These are phyloP conservation scores for Paracamarosporium sp. DNA, from an alignment of 2,329 filamentous ascomycete species.

Conservation along the genomic window DNA sequence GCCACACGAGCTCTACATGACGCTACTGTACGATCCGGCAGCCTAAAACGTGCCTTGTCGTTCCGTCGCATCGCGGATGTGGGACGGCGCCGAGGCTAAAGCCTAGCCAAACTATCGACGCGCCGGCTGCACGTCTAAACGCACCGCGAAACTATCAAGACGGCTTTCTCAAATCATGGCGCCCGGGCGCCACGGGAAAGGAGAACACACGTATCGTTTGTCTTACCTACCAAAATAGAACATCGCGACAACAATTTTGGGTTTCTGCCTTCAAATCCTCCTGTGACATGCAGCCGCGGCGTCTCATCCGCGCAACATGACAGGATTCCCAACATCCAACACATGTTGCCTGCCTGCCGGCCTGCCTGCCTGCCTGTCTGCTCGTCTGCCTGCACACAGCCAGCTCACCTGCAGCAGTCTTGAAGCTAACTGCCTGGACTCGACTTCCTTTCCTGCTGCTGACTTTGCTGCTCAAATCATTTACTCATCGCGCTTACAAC, in stretches of 20 bases:
- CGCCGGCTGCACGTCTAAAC: constrained; percentile 21
- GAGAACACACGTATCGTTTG: neutral
- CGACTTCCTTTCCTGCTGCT: neutral
- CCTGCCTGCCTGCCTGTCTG: too few relatives aligned
- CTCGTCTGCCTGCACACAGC: neutral
- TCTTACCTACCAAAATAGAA: constrained; percentile 4
- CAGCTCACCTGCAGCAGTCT: neutral
- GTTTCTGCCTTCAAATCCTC: neutral
- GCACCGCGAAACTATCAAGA: neutral
- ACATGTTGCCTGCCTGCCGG: neutral
- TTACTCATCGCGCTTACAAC: neutral
- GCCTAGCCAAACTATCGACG: constrained; percentile 23
- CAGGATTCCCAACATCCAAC: neutral
- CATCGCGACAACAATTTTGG: too few relatives aligned
- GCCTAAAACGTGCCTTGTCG: constrained; percentile 21
- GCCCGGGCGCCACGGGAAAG: neutral
- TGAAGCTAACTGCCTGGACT: neutral
- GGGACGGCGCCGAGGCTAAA: constrained; percentile 4
- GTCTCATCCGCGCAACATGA: neutral
- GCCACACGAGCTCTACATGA: constrained; percentile 12
- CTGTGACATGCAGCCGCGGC: neutral
- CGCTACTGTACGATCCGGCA: constrained; percentile 12
- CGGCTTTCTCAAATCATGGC: neutral
- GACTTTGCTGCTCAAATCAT: neutral
- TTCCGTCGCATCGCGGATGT: constrained; percentile 12